Evolutionary conservation across 768 basidiomycete genomes (phyloP).

Genomic region (Lactifluus piperatus): DNA sequence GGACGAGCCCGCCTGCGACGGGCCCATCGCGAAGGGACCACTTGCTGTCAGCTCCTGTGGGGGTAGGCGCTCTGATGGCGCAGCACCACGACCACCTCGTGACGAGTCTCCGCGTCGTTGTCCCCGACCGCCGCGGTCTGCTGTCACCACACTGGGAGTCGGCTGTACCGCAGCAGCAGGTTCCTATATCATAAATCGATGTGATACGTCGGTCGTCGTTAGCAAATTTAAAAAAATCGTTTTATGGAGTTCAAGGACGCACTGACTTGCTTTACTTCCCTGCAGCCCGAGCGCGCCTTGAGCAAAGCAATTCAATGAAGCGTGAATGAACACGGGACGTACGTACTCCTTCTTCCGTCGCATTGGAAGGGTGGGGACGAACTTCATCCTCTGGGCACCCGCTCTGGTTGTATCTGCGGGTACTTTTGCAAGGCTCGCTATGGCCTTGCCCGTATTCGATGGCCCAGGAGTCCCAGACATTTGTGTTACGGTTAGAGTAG

Average conservation of each 20-base stretch:
- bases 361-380: conserved; percentile 67
- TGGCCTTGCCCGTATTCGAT: conserved; percentile 45
- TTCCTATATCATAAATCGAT: conserved; percentile 45
- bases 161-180: conserved; percentile 25
- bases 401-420: conserved; percentile 62
- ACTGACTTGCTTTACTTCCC: conserved; percentile 52
- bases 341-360: conserved; percentile 77
- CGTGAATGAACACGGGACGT: conserved; percentile 29
- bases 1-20: conserved; percentile 54
- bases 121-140: conserved; percentile 43
- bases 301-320: conserved; percentile 18
- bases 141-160: conserved; percentile 25
- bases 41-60: conserved; percentile 72
- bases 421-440: conserved; percentile 67
- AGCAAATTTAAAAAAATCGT: not conserved
- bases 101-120: conserved; percentile 38
- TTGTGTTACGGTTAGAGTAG: not conserved
- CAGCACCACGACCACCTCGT: conserved; percentile 36
- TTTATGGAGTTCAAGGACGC: not conserved
- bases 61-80: conserved; percentile 37
- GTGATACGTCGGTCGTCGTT: not conserved
- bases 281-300: conserved; percentile 23
- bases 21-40: conserved; percentile 84
- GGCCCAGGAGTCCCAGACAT: conserved; percentile 21
- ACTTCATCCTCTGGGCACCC: conserved; percentile 70